Evolutionary conservation across 192 early-diverging fungal species (phyloP), one percentile per base, ranked within the genome.

Genomic region (Piromyces finnis): DNA sequence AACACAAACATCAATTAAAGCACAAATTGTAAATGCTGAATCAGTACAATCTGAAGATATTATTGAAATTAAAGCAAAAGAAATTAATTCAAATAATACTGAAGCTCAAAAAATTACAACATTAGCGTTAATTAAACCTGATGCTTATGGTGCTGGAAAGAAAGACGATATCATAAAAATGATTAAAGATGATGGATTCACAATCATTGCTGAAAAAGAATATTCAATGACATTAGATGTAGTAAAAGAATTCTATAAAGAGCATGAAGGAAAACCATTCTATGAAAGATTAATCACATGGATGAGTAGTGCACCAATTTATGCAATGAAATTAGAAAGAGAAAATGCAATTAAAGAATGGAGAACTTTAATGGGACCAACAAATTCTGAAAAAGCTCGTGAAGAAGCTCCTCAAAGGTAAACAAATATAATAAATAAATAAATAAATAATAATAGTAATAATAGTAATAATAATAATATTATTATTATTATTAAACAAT

Each of bases 131-230:
- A 79, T 79, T 18, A 79, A 79, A 22, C 79, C 79, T 6, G 79
- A 79, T 30, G 79, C 79, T 18, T 29, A 88, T 82, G 85, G 84
- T 5, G 26, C 30, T 18, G 30, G 28, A 29, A 39, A 79, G 28
- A 68, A 29, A 17, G 30, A 32, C 29, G 79, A 79, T 22, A 79
- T 79, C 26, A 29, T 79, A 16, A 59, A 79, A 16, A 68, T 68
- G 28, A 79, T 79, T 22, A 68, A 79, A 68, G 17, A 29, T 68
- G 29, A 29, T 16, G 32, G 22, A 17, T 79, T 79, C 22, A 32
- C 27, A 6, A 79, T 79, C 12, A 5, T 79, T 7, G 79, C 39
- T 11, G 79, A 59, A 18, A 28, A 68, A 29, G 29, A 79, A 17
- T 18, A 11, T 16, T 15, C 18, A 16, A 29, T 79, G 79, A 79